Evolutionary conservation across 225 moss, liverwort and hornwort species (phyloP).

Genomic region (Antitrichia curtipendula): DNA sequence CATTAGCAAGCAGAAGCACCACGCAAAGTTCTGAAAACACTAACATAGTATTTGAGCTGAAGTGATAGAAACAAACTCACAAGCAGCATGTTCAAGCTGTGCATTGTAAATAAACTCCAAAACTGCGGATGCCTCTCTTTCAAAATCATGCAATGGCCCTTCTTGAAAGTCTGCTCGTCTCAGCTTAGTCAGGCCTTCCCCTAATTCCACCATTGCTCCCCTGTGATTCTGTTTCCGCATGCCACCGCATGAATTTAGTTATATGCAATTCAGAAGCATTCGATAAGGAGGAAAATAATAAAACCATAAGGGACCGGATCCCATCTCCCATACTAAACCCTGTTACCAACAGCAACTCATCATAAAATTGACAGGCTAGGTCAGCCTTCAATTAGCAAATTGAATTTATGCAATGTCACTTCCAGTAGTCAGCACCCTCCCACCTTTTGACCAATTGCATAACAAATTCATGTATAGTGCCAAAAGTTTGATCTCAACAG

Average conservation of each 20-base stretch:
- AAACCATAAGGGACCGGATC: neutral
- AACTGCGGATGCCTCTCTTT: constrained; percentile 74
- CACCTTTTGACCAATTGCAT: neutral
- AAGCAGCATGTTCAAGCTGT: constrained; percentile 91
- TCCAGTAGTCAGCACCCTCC: neutral
- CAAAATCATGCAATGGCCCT: constrained; percentile 83
- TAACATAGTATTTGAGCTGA: neutral
- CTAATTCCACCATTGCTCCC: constrained; percentile 95
- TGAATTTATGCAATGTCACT: neutral
- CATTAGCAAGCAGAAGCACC: neutral
- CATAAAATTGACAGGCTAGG: neutral
- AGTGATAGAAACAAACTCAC: constrained; percentile 18
- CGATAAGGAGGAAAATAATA: neutral
- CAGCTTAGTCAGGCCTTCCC: constrained; percentile 83
- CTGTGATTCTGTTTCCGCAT: constrained; percentile 68
- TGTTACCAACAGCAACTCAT: neutral
- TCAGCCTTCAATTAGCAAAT: neutral
- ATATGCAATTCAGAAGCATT: neutral
- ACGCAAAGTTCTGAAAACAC: neutral
- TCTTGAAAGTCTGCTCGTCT: constrained; percentile 40
- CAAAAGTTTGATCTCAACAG: neutral
- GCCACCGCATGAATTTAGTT: neutral
- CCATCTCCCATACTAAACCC: neutral
- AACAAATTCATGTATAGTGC: neutral
- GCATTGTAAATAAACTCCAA: constrained; percentile 86